Percentiles rank a stretch among this genome's conserved stretches.
These are phyloP conservation scores for Pleurozium schreberi DNA, from an alignment of 225 moss, liverwort and hornwort genomes.

Conservation along the genomic window DNA sequence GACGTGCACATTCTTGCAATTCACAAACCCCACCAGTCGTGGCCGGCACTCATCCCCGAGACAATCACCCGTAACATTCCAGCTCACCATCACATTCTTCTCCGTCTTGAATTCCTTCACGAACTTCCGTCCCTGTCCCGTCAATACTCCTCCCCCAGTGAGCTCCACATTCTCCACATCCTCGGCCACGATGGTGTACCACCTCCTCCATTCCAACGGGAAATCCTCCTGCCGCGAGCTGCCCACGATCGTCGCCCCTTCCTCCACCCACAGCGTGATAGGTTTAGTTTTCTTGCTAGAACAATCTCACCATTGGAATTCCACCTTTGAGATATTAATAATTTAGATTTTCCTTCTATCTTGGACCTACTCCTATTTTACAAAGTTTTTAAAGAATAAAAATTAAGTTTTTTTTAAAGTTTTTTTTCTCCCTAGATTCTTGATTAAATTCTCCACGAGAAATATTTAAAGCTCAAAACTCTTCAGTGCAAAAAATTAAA, in stretches of 20 bases:
- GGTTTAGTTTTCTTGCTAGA: too few species aligned
- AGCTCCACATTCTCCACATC: constrained; percentile 62
- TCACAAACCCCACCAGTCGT: constrained; percentile 58
- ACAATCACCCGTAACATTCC: constrained; percentile 66
- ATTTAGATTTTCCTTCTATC: too few species aligned
- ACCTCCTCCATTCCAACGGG: constrained; percentile 14
- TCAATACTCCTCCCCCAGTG: constrained; percentile 57
- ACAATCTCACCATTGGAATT: too few species aligned
- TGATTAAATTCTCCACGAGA: too few species aligned
- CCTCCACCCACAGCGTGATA: constrained; percentile 37
- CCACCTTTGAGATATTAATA: too few species aligned
- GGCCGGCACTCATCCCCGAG: constrained; percentile 84
- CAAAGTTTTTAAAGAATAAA: too few species aligned
- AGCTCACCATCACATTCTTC: constrained; percentile 88
- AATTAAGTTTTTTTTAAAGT: too few species aligned
- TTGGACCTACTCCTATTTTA: too few species aligned
- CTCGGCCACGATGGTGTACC: constrained; percentile 79
- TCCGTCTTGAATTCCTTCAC: constrained; percentile 33
- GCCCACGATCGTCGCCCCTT: constrained; percentile 52
- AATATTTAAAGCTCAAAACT: too few species aligned
- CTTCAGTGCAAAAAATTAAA: too few species aligned
- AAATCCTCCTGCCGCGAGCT: constrained; percentile 52
- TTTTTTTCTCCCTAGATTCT: too few species aligned
- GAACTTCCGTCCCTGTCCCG: constrained; percentile 62
- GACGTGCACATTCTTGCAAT: constrained; percentile 60